Conservation (phyloP, 225 moss, liverwort and hornwort genomes). For the Physcomitrium patens region DNA sequence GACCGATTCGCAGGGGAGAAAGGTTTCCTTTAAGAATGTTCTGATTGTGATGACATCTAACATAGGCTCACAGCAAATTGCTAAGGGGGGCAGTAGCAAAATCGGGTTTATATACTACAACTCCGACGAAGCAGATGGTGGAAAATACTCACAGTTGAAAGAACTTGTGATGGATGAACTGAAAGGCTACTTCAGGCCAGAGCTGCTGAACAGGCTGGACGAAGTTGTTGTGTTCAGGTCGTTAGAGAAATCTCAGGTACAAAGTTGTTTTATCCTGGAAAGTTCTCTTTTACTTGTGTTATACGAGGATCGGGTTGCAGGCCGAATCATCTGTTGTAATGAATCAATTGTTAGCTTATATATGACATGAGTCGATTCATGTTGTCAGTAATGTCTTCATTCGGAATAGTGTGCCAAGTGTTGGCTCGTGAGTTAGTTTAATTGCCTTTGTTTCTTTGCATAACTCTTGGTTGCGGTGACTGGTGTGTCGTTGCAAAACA, state of each 20-base stretch:
- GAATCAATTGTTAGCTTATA: too few species aligned
- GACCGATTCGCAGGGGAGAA: constrained; percentile 86
- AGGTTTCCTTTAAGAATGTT: constrained; percentile 91
- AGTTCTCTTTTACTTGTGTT: too few species aligned
- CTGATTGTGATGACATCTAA: constrained; percentile 96
- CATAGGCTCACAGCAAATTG: constrained; percentile 83
- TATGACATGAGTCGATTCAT: too few species aligned
- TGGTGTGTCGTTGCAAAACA: constrained; percentile 31
- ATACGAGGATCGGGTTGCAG: too few species aligned
- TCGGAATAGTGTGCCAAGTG: too few species aligned
- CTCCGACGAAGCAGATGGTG: constrained; percentile 86
- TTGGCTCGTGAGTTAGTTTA: too few species aligned
- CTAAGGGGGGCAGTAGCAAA: constrained; percentile 85
- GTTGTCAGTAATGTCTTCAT: too few species aligned
- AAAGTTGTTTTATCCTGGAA: background rate
- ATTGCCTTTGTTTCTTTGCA: background rate
- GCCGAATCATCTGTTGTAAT: too few species aligned
- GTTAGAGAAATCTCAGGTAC: constrained; percentile 89
- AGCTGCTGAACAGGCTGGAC: constrained; percentile 88
- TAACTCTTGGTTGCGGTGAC: background rate
- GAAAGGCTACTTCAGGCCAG: constrained; percentile 93
- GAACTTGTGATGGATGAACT: constrained; percentile 91
- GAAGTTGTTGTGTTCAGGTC: constrained; percentile 95
- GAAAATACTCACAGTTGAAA: constrained; percentile 83
- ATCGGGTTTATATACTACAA: constrained; percentile 73